phyloP scores from a whole-genome alignment of 768 basidiomycete genomes.

The Suillus ampliporus region DNA sequence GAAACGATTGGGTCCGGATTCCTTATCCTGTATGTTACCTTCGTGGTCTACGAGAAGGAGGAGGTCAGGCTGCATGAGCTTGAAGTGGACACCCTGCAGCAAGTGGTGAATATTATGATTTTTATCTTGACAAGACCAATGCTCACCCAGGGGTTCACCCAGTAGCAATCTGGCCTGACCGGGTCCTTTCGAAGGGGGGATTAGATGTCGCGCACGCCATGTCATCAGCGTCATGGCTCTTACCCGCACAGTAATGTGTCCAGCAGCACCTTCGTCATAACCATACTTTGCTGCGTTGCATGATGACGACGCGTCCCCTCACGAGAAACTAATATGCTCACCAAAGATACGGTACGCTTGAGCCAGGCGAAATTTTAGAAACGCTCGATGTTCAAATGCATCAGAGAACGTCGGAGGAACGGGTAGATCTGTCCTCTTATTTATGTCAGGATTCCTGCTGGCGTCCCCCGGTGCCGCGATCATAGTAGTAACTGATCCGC shows the following conservation, averaged over 20 bases:
- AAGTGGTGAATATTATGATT: conserved; percentile 2
- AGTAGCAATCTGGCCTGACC: conserved; percentile 48
- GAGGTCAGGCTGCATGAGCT: conserved; percentile 48
- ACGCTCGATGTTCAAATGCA: conserved; percentile 46
- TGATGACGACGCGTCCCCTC: conserved; percentile 20
- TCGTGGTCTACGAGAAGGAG: conserved; percentile 52
- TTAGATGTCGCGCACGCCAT: neutral
- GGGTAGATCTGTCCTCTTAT: neutral
- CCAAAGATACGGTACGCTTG: conserved; percentile 54
- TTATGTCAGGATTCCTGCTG: too few relatives aligned
- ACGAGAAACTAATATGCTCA: conserved; percentile 19
- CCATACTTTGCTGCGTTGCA: conserved; percentile 35
- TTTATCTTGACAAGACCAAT: neutral
- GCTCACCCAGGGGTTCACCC: conserved; percentile 53
- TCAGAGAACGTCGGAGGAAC: conserved; percentile 37
- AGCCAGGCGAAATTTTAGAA: conserved; percentile 50
- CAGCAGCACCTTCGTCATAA: conserved; percentile 54
- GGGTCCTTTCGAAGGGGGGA: conserved; percentile 37
- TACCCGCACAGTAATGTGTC: conserved; percentile 55
- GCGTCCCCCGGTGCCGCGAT: neutral
- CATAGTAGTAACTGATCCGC: neutral
- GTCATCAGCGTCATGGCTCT: neutral
- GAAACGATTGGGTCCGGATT: conserved; percentile 36
- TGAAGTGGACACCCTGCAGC: conserved; percentile 49
- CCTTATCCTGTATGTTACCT: conserved; percentile 37